phyloP scores from a whole-genome alignment of 2,329 filamentous ascomycete species.

The Canariomyces notabilis region DNA sequence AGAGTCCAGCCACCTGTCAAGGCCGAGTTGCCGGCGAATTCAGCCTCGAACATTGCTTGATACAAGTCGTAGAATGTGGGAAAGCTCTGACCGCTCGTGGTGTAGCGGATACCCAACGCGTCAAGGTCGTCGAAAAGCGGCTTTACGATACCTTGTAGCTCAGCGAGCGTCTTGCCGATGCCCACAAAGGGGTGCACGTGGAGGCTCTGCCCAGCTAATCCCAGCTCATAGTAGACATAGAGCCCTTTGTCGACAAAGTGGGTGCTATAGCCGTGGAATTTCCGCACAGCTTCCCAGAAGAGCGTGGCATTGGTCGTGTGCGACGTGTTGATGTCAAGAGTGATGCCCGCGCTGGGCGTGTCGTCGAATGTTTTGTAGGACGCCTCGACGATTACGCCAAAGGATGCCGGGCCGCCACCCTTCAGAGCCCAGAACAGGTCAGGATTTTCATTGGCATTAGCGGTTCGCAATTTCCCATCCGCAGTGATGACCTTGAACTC shows the following conservation, averaged over 20 bases:
- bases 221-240: slow-evolving; percentile 40
- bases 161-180: slow-evolving; percentile 32
- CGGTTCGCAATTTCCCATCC: slow-evolving; percentile 37
- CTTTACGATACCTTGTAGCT: slow-evolving; percentile 33
- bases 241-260: slow-evolving; percentile 39
- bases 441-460: slow-evolving; percentile 37
- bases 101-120: slow-evolving; percentile 27
- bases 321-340: slow-evolving; percentile 35
- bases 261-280: slow-evolving; percentile 42
- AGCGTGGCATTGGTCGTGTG: slow-evolving; percentile 34
- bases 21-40: slow-evolving; percentile 30
- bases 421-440: slow-evolving; percentile 55
- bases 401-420: slow-evolving; percentile 49
- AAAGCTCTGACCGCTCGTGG: slow-evolving; percentile 28
- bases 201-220: slow-evolving; percentile 35
- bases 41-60: slow-evolving; percentile 34
- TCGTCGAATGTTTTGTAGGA: slow-evolving; percentile 49
- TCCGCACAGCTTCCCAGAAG: slow-evolving; percentile 44
- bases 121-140: slow-evolving; percentile 34
- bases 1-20: slow-evolving; percentile 38
- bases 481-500: slow-evolving; percentile 46
- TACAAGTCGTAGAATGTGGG: slow-evolving; percentile 35
- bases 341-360: slow-evolving; percentile 37
- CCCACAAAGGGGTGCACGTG: slow-evolving; percentile 36
- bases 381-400: slow-evolving; percentile 44